Conservation (phyloP, 2,329 filamentous ascomycete species). For the Alternaria novae-zelandiae region DNA sequence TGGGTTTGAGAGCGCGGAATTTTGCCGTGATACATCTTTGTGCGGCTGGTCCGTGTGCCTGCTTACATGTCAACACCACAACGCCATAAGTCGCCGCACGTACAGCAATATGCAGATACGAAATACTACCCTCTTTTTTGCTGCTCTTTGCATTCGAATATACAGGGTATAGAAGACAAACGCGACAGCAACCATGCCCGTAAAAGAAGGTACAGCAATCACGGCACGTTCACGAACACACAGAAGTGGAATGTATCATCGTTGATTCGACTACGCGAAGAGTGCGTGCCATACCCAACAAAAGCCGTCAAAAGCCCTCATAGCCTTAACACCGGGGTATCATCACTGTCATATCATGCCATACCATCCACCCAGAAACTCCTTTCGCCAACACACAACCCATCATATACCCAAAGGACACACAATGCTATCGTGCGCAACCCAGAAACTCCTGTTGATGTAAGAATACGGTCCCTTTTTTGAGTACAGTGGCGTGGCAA, state of each 20-base stretch:
- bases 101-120: too few relatives aligned
- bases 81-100: neutral
- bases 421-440: neutral
- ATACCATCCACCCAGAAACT: neutral
- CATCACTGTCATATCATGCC: neutral
- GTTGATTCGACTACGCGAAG: neutral
- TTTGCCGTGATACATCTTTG: conserved; percentile 11
- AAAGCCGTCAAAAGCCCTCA: neutral
- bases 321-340: neutral
- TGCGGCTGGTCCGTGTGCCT: neutral
- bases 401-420: neutral
- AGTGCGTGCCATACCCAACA: neutral
- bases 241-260: neutral
- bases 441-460: neutral
- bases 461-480: neutral
- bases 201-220: neutral
- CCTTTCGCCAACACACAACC: neutral
- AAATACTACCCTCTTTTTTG: neutral
- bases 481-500: neutral
- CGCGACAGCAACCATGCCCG: too few relatives aligned
- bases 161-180: too few relatives aligned
- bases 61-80: neutral
- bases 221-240: neutral
- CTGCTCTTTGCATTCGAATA: too few relatives aligned
- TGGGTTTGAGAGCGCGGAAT: conserved; percentile 27